These are phyloP conservation scores for Erodium maritimum DNA, from an alignment of 345 rosid genomes.

Conservation along the genomic window DNA sequence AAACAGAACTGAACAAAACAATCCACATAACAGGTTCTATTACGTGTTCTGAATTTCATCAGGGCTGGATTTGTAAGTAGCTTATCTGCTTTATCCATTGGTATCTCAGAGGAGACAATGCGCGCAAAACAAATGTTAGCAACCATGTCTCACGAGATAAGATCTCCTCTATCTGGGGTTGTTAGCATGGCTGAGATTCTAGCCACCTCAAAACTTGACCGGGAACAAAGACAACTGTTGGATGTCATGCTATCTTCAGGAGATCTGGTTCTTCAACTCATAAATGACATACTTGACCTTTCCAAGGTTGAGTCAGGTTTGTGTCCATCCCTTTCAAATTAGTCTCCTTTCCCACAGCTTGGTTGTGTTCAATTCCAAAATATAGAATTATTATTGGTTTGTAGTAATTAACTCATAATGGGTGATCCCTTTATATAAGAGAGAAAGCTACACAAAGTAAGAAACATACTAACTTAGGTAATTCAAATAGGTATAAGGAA, in stretches of 20 bases:
- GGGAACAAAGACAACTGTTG: conserved; percentile 63
- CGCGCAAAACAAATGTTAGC: conserved; percentile 96
- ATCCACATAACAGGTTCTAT: conserved; percentile 82
- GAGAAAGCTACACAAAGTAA: too few relatives aligned
- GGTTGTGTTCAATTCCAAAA: too few relatives aligned
- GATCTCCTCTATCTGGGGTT: conserved; percentile 85
- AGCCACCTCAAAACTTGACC: conserved; percentile 55
- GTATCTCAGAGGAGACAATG: conserved; percentile 86
- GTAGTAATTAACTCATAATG: too few relatives aligned
- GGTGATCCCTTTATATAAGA: too few relatives aligned
- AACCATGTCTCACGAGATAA: conserved; percentile 95
- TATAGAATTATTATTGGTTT: too few relatives aligned
- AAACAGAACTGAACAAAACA: conserved; percentile 84
- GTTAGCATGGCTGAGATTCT: conserved; percentile 99
- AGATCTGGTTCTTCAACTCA: conserved; percentile 85
- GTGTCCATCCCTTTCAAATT: conserved; percentile 5
- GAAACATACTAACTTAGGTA: too few relatives aligned
- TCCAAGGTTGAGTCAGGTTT: conserved; percentile 95
- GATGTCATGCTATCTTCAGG: conserved; percentile 96
- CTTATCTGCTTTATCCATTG: background rate
- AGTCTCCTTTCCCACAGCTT: conserved; percentile 1
- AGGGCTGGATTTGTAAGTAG: conserved; percentile 3
- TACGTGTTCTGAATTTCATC: conserved; percentile 4
- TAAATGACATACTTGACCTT: conserved; percentile 93
- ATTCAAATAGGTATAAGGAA: too few relatives aligned